Conservation (phyloP, 2,329 filamentous ascomycete genomes). For the Immersiporthe knoxdaviesiana region DNA sequence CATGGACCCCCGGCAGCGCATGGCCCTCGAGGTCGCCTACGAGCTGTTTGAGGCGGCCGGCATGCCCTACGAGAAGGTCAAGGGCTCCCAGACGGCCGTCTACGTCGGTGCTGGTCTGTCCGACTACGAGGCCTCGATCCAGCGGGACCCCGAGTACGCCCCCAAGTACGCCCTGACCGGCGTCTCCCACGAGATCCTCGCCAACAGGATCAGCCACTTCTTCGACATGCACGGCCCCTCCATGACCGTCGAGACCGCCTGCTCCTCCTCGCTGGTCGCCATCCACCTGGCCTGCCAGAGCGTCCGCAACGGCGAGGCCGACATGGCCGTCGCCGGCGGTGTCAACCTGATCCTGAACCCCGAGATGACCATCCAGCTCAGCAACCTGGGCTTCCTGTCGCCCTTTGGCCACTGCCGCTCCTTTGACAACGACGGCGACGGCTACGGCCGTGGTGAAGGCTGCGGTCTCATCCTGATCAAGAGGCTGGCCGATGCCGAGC, state of each 20-base stretch:
- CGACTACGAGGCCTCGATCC: slow-evolving; percentile 50
- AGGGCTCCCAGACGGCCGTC: slow-evolving; percentile 21
- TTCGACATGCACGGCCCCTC: slow-evolving; percentile 57
- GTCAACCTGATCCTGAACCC: slow-evolving; percentile 52
- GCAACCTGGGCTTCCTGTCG: slow-evolving; percentile 24
- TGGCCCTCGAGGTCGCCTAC: slow-evolving; percentile 25
- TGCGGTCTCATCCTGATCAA: slow-evolving; percentile 60
- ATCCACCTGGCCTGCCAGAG: slow-evolving; percentile 54
- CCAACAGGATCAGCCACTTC: slow-evolving; percentile 57
- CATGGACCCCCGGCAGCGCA: slow-evolving; percentile 29
- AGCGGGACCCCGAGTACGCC: slow-evolving; percentile 49
- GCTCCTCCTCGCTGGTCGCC: slow-evolving; percentile 56
- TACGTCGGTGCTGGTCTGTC: slow-evolving; percentile 14
- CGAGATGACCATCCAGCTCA: slow-evolving; percentile 34
- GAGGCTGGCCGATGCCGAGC: slow-evolving; percentile 55
- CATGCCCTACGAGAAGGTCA: slow-evolving; percentile 23
- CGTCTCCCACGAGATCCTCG: slow-evolving; percentile 51
- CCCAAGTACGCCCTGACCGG: slow-evolving; percentile 54
- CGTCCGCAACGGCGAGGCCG: slow-evolving; percentile 24
- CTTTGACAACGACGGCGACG: slow-evolving; percentile 58
- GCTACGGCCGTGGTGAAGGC: slow-evolving; percentile 65
- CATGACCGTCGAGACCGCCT: slow-evolving; percentile 59
- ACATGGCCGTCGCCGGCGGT: slow-evolving; percentile 47
- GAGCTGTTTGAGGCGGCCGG: slow-evolving; percentile 22
- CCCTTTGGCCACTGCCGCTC: slow-evolving; percentile 48